phyloP scores from a whole-genome alignment of 73 alveolate genomes.

The Paramecium primaurelia region DNA sequence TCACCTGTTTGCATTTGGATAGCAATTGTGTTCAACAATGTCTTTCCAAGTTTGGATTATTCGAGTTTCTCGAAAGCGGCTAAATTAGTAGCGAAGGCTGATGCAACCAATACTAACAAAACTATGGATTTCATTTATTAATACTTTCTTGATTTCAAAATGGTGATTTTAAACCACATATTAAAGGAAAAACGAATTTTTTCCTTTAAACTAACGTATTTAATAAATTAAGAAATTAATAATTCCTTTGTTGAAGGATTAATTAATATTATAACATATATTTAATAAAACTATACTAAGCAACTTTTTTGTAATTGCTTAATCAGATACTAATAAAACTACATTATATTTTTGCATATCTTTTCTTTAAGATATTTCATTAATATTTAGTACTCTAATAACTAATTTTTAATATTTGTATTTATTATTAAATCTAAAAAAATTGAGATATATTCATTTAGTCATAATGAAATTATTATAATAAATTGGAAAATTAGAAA shows the following conservation, averaged over 20 bases:
- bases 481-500: background rate
- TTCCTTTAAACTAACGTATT: background rate
- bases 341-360: background rate
- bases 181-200: background rate
- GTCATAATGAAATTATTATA: background rate
- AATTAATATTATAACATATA: background rate
- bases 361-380: background rate
- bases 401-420: too few species aligned
- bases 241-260: background rate
- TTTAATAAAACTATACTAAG: background rate
- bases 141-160: background rate
- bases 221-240: background rate
- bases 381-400: too few species aligned
- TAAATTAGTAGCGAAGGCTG: constrained; percentile 29
- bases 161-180: background rate
- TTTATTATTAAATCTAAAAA: too few species aligned
- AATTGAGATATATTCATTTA: too few species aligned
- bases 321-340: background rate
- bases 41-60: background rate
- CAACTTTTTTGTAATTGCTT: background rate
- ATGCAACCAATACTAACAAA: background rate
- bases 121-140: background rate
- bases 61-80: constrained; percentile 7
- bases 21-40: constrained; percentile 42
- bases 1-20: constrained; percentile 46